Evolutionary conservation across 768 basidiomycete genomes (phyloP).

Genomic region (Rhodotorula diobovata): DNA sequence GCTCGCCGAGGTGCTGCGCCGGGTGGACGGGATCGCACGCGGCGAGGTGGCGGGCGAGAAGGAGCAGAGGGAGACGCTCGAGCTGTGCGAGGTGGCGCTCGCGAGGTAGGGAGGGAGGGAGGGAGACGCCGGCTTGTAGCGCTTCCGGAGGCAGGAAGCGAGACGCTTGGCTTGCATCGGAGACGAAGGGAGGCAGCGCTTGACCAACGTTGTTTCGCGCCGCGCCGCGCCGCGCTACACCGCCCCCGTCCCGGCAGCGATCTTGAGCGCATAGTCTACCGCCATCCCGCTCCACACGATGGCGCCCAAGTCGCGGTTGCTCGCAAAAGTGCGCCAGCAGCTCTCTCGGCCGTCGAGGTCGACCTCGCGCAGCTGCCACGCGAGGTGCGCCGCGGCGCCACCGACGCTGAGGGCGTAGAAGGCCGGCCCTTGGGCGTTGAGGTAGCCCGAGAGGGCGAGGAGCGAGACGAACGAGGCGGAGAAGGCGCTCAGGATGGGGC

Average conservation of each 20-base stretch:
- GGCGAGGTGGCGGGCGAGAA: neutral
- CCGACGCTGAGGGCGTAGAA: conserved; percentile 74
- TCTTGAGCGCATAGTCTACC: conserved; percentile 34
- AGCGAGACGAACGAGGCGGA: conserved; percentile 68
- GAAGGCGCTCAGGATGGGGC: conserved; percentile 68
- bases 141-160: too few relatives aligned
- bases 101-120: too few relatives aligned
- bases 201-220: neutral
- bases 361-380: conserved; percentile 66
- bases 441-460: conserved; percentile 70
- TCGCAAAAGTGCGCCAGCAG: conserved; percentile 78
- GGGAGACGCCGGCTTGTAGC: too few relatives aligned
- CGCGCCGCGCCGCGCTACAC: neutral
- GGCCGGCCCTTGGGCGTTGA: conserved; percentile 68
- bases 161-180: neutral
- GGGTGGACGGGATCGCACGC: neutral
- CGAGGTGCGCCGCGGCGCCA: conserved; percentile 69
- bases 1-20: neutral
- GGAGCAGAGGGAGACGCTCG: neutral
- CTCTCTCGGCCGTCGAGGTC: conserved; percentile 70
- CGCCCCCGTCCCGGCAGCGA: neutral
- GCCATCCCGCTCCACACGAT: conserved; percentile 38
- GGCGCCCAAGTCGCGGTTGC: conserved; percentile 40
- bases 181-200: neutral
- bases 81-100: conserved; percentile 5